Percentiles rank a stretch among this genome's conserved stretches.
phyloP scores from a whole-genome alignment of 1,139 yeast species.

The Hansenula lynferdii region DNA sequence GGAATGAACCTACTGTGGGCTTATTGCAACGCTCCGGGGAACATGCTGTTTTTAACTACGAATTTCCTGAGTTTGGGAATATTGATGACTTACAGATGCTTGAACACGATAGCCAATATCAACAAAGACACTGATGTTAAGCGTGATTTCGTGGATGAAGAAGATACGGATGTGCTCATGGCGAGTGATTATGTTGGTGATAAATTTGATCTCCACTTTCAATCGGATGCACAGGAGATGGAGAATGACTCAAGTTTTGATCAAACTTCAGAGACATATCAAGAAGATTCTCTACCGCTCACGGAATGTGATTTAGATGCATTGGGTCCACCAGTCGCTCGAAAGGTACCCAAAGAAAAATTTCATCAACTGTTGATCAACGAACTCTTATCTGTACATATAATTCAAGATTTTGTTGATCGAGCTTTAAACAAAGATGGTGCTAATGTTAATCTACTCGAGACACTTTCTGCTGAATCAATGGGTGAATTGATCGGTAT shows the following conservation, averaged over 20 bases:
- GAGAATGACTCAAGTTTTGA: no score
- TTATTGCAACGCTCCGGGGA: constrained; percentile 19
- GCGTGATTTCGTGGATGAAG: no score
- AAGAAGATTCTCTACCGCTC: constrained; percentile 4
- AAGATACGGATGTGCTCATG: no score
- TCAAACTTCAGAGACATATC: no score
- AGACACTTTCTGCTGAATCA: no score
- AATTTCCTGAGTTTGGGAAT: constrained; percentile 16
- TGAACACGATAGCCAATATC: constrained; percentile 6
- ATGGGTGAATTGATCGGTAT: no score
- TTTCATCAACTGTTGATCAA: not conserved
- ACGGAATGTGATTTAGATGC: constrained; percentile 8
- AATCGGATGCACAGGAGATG: no score
- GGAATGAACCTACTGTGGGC: constrained; percentile 11
- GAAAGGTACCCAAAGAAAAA: not conserved
- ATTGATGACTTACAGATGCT: constrained; percentile 12
- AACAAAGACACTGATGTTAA: no score
- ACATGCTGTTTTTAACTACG: constrained; percentile 14
- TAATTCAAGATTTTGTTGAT: not conserved
- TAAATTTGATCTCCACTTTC: not conserved
- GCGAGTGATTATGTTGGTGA: constrained; percentile 1
- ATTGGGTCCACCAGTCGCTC: constrained; percentile 3
- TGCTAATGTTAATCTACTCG: no score
- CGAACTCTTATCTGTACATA: not conserved
- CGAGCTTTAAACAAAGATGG: not conserved